A percentile compares a stretch with the other conserved stretches of the same genome.
Conservation (phyloP, 257 asterid genomes). For the Nicotiana benthamiana region DNA sequence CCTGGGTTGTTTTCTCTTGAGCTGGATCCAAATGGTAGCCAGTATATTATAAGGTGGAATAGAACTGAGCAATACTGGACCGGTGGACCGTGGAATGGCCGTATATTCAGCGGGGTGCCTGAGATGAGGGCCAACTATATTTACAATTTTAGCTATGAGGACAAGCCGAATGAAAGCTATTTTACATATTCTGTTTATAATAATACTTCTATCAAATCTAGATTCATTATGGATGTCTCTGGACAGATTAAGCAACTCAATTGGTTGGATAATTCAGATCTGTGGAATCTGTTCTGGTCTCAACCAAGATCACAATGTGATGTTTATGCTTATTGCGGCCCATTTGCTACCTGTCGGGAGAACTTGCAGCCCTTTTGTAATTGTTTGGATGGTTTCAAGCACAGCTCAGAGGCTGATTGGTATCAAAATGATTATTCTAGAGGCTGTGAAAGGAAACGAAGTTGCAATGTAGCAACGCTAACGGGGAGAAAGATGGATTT, state of each 20-base stretch:
- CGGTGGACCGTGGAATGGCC: conserved; percentile 64
- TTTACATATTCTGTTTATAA: conserved; percentile 30
- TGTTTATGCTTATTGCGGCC: conserved; percentile 44
- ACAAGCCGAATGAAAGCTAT: conserved; percentile 28
- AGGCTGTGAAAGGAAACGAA: conserved; percentile 28
- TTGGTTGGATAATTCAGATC: conserved; percentile 15
- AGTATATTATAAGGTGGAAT: conserved; percentile 51
- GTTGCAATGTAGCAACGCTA: conserved; percentile 18
- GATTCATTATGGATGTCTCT: conserved; percentile 35
- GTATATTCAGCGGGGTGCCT: conserved; percentile 46
- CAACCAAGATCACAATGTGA: conserved; percentile 37
- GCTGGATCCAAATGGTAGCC: conserved; percentile 31
- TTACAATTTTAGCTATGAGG: conserved; percentile 23
- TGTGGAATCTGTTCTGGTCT: conserved; percentile 36
- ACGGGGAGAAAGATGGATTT: conserved; percentile 21
- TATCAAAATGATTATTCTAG: conserved; percentile 27
- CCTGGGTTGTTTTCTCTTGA: conserved; percentile 62
- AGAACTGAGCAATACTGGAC: conserved; percentile 39
- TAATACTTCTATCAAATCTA: conserved; percentile 3
- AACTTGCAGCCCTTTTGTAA: conserved; percentile 21
- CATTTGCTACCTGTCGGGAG: conserved; percentile 29
- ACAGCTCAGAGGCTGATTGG: conserved; percentile 22
- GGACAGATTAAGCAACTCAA: conserved; percentile 34
- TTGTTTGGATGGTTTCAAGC: conserved; percentile 32
- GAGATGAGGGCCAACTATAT: conserved; percentile 24